phyloP scores from a whole-genome alignment of 2,329 filamentous ascomycete species.

The Dactylellina haptotyla region DNA sequence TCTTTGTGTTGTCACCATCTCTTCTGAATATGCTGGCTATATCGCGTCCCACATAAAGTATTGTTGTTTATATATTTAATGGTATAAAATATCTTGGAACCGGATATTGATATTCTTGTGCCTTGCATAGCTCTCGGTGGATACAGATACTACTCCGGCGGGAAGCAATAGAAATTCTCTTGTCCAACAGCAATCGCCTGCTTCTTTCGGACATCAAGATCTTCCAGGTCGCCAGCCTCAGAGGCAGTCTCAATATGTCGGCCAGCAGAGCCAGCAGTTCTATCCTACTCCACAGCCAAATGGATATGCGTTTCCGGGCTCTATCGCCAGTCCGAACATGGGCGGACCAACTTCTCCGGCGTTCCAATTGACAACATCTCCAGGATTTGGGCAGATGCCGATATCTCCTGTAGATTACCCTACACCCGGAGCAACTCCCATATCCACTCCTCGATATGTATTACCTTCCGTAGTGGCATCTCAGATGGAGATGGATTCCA shows the following conservation, averaged over 20 bases:
- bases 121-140: conserved; percentile 18
- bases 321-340: conserved; percentile 18
- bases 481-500: conserved; percentile 44
- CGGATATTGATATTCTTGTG: background rate
- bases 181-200: conserved; percentile 32
- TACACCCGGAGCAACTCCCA: conserved; percentile 43
- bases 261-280: conserved; percentile 30
- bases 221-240: conserved; percentile 10
- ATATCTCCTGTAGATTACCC: conserved; percentile 44
- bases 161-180: conserved; percentile 13
- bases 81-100: too few relatives aligned
- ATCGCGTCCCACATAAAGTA: too few relatives aligned
- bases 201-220: conserved; percentile 18
- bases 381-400: conserved; percentile 43
- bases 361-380: conserved; percentile 13
- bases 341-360: conserved; percentile 33
- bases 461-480: conserved; percentile 45
- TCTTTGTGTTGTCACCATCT: background rate
- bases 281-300: conserved; percentile 46
- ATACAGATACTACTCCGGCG: conserved; percentile 8
- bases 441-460: conserved; percentile 48
- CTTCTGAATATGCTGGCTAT: too few relatives aligned
- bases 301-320: conserved; percentile 34
- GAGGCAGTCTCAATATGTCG: conserved; percentile 31
- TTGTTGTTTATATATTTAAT: too few relatives aligned